A percentile compares a stretch with the other conserved stretches of the same genome.
Conservation (phyloP, 2,329 filamentous ascomycete species). For the Epicoccum sorghinum region DNA sequence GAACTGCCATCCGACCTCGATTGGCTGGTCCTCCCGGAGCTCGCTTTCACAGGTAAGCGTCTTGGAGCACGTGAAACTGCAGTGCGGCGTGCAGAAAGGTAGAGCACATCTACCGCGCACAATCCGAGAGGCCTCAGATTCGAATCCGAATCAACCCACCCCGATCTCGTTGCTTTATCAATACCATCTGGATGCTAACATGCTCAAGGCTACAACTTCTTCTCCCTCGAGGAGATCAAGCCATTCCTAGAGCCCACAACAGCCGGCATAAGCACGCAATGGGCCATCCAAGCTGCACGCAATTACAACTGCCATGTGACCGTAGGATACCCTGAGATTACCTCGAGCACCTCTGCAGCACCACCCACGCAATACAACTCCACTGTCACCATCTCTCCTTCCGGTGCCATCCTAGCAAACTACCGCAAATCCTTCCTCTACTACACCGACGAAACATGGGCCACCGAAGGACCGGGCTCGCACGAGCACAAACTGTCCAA, state of each 20-base stretch:
- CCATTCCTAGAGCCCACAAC: slow-evolving; percentile 72
- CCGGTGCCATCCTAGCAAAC: slow-evolving; percentile 61
- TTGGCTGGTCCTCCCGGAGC: slow-evolving; percentile 74
- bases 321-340: slow-evolving; percentile 73
- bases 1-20: slow-evolving; percentile 58
- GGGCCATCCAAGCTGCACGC: slow-evolving; percentile 71
- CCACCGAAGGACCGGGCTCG: slow-evolving; percentile 55
- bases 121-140: no score
- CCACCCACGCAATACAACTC: slow-evolving; percentile 61
- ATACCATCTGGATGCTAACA: slow-evolving; percentile 5
- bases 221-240: slow-evolving; percentile 68
- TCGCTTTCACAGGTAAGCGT: slow-evolving; percentile 71
- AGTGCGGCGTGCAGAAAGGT: neutral
- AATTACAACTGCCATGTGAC: slow-evolving; percentile 71
- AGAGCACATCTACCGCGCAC: neutral
- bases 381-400: slow-evolving; percentile 62
- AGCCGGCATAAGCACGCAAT: slow-evolving; percentile 70
- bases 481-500: slow-evolving; percentile 28
- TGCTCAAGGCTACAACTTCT: slow-evolving; percentile 75
- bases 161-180: no score
- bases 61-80: slow-evolving; percentile 3
- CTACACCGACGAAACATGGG: slow-evolving; percentile 71
- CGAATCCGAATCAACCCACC: no score
- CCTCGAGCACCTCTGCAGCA: slow-evolving; percentile 28
- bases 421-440: slow-evolving; percentile 71